Conservation (phyloP, 2,329 filamentous ascomycete genomes). For the Trichoderma sp. region DNA sequence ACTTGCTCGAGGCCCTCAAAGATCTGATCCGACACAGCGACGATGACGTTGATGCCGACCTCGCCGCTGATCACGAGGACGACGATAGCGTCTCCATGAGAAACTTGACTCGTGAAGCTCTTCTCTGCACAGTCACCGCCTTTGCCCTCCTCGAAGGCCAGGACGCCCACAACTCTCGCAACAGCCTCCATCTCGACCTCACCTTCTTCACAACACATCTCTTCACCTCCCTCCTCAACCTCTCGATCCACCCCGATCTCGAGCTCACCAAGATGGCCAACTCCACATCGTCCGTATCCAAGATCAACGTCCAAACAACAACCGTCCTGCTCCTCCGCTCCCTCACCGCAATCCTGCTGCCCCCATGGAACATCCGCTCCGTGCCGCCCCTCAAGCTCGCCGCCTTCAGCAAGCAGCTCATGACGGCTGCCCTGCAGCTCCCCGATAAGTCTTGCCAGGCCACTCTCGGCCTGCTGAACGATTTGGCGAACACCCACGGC, state of each 20-base stretch:
- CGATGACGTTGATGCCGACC: slow-evolving; percentile 42
- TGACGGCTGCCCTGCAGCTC: slow-evolving; percentile 76
- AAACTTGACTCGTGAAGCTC: slow-evolving; percentile 78
- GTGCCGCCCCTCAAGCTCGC: slow-evolving; percentile 82
- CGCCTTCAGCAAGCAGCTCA: slow-evolving; percentile 87
- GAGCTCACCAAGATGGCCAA: slow-evolving; percentile 62
- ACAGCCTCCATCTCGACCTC: slow-evolving; percentile 80
- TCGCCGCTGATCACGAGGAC: slow-evolving; percentile 36
- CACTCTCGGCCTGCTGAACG: slow-evolving; percentile 70
- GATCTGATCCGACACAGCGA: slow-evolving; percentile 81
- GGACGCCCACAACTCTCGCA: slow-evolving; percentile 80
- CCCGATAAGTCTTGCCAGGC: slow-evolving; percentile 87
- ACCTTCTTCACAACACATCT: slow-evolving; percentile 94
- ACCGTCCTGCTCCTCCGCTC: slow-evolving; percentile 88
- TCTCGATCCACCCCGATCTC: slow-evolving; percentile 79
- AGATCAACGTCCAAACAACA: slow-evolving; percentile 92
- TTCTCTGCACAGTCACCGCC: slow-evolving; percentile 93
- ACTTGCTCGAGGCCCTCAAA: slow-evolving; percentile 89
- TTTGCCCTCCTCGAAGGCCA: slow-evolving; percentile 95
- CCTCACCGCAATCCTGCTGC: slow-evolving; percentile 76
- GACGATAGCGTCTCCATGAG: slow-evolving; percentile 42
- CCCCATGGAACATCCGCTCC: slow-evolving; percentile 67
- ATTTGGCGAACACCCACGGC: slow-evolving; percentile 76
- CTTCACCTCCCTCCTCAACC: slow-evolving; percentile 76
- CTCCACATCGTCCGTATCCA: slow-evolving; percentile 46